Base-by-base conservation (phyloP, 495 filamentous ascomycete genomes). In the Xylaria longipes region DNA sequence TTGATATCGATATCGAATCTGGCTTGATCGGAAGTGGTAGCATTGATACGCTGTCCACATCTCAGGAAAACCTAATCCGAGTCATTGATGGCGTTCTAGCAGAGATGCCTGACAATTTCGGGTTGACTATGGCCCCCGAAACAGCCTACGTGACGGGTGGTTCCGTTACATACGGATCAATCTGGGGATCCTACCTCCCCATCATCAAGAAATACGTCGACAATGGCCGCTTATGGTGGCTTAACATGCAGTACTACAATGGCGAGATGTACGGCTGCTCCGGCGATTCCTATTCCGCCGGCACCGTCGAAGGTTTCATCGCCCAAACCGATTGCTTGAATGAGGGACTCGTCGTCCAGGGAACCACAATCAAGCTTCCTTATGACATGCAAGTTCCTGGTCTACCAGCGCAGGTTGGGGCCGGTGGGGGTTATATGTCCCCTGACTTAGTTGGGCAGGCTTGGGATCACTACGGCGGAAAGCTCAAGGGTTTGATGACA, bases 181-280 rank as follows among this genome's bases (percentile, higher is more conserved):
- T 76, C 54, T 76, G 74, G 74, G 74, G 74, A 27, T 58, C 74
- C 1, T 76, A 76, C 46, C 71, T 76, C 0, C 74, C 74, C 33
- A 76, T 76, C 72, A 76, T 76, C 69, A 74, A 76, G 69, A 76
- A 74, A 63, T 76, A 76, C 56, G 61, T 69, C 50, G 72, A 76
- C 69, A 76, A 71, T 35, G 74, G 74, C 52, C 72, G 74, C 7
- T 31, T 76, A 35, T 76, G 74, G 74, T 76, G 74, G 74, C 29
- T 76, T 20, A 74, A 72, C 66, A 74, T 74, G 74, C 74, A 76
- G 37, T 76, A 76, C 52, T 76, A 76, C 69, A 76, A 76, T 69
- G 74, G 72, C 69, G 74, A 70, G 29, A 67, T 68, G 65, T 76
- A 76, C 68, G 74, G 72, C 37, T 76, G 74, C 69, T 43, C 46